Evolutionary conservation across 495 filamentous ascomycete species (phyloP).

Genomic region (Geopyxis carbonaria): DNA sequence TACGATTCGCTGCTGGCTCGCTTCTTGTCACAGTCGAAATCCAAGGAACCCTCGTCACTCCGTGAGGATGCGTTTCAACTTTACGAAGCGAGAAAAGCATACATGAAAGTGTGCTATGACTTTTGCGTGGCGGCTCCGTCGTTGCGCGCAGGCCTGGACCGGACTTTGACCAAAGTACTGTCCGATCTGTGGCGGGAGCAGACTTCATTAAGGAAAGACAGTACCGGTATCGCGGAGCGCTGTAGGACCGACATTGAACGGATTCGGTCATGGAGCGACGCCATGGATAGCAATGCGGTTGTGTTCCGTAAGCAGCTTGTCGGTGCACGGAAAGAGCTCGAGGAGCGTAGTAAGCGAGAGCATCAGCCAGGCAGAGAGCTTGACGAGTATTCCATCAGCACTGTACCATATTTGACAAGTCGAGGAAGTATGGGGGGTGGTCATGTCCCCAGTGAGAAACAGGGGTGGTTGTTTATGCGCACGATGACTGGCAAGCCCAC

Average conservation of each 20-base stretch:
- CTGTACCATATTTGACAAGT: conserved; percentile 66
- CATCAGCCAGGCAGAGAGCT: conserved; percentile 73
- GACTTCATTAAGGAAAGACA: conserved; percentile 44
- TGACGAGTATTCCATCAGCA: conserved; percentile 77
- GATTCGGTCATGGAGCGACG: conserved; percentile 75
- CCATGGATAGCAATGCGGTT: conserved; percentile 72
- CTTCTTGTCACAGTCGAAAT: conserved; percentile 70
- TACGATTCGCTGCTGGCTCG: conserved; percentile 65
- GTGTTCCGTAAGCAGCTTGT: conserved; percentile 65
- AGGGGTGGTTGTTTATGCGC: conserved; percentile 81
- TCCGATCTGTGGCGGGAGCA: conserved; percentile 78
- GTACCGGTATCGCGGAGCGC: conserved; percentile 39
- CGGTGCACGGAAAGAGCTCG: conserved; percentile 62
- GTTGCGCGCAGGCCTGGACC: conserved; percentile 61
- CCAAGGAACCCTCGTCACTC: conserved; percentile 77
- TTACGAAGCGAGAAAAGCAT: conserved; percentile 80
- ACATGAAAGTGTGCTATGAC: conserved; percentile 82
- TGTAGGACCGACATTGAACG: conserved; percentile 69
- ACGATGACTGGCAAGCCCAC: conserved; percentile 75
- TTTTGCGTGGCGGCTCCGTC: conserved; percentile 77
- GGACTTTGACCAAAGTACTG: conserved; percentile 66
- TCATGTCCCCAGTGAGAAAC: conserved; percentile 45
- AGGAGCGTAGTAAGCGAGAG: conserved; percentile 52
- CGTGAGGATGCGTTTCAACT: conserved; percentile 92
- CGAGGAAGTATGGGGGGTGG: conserved; percentile 25